Conservation (phyloP, 306 rosid genomes). For the Prunus salicina region DNA sequence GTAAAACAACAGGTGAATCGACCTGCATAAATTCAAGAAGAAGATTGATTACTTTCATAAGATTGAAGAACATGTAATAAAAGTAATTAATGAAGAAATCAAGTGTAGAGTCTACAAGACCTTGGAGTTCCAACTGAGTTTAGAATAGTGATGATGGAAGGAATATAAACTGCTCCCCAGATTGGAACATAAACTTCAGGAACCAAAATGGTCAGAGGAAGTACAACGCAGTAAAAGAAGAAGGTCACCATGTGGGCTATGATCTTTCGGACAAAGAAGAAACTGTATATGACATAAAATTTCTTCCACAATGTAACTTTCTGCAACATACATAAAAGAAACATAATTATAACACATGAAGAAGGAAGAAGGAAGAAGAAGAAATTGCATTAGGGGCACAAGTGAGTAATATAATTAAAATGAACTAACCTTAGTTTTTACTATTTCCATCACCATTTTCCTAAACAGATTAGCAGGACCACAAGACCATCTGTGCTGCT, state of each 20-base stretch:
- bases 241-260: slow-evolving; percentile 95
- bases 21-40: slow-evolving; percentile 49
- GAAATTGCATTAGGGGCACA: background rate
- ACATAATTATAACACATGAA: slow-evolving; percentile 4
- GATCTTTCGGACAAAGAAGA: slow-evolving; percentile 94
- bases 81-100: background rate
- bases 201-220: slow-evolving; percentile 89
- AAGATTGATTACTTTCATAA: background rate
- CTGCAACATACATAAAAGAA: slow-evolving; percentile 39
- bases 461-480: slow-evolving; percentile 98
- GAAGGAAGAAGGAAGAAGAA: background rate
- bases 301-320: slow-evolving; percentile 92
- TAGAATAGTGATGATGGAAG: slow-evolving; percentile 92
- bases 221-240: slow-evolving; percentile 88
- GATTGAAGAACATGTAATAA: background rate
- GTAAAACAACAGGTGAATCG: slow-evolving; percentile 88
- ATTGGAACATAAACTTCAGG: slow-evolving; percentile 97
- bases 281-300: slow-evolving; percentile 89
- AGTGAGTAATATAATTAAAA: background rate
- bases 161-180: slow-evolving; percentile 99
- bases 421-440: slow-evolving; percentile 66
- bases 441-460: slow-evolving; percentile 94
- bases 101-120: slow-evolving; percentile 25
- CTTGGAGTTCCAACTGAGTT: slow-evolving; percentile 99
- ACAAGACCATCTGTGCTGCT: slow-evolving; percentile 98